phyloP scores from a whole-genome alignment of 371 early-diverging fungal species.

The Neoconidiobolus thromboides region DNA sequence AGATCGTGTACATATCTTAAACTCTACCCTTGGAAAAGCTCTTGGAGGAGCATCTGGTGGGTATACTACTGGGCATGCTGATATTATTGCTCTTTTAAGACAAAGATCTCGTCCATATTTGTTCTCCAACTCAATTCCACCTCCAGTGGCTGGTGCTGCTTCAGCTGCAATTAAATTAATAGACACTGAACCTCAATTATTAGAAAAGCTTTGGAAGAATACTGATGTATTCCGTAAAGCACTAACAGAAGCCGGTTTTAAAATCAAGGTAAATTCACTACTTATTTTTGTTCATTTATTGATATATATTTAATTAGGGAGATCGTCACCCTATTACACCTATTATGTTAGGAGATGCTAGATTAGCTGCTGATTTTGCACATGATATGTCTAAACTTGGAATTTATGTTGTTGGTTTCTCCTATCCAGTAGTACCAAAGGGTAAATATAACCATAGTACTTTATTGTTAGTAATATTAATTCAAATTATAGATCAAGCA shows the following conservation, averaged over 20 bases:
- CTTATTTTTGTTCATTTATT: not conserved
- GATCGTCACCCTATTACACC: slow-evolving; percentile 37
- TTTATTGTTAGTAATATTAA: not conserved
- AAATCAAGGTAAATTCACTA: slow-evolving; percentile 14
- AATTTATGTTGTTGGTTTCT: slow-evolving; percentile 40
- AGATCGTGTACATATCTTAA: slow-evolving; percentile 33
- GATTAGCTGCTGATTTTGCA: slow-evolving; percentile 29
- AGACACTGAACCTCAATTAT: slow-evolving; percentile 18
- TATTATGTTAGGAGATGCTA: slow-evolving; percentile 40
- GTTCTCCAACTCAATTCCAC: slow-evolving; percentile 40
- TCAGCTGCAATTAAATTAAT: slow-evolving; percentile 32
- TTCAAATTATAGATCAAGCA: slow-evolving; percentile 13
- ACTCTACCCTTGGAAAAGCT: slow-evolving; percentile 43
- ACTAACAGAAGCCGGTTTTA: slow-evolving; percentile 30
- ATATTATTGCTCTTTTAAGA: slow-evolving; percentile 27
- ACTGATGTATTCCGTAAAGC: slow-evolving; percentile 24
- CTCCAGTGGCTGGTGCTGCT: slow-evolving; percentile 40
- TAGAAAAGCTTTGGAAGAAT: slow-evolving; percentile 26
- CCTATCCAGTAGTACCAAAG: slow-evolving; percentile 43
- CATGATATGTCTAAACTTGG: slow-evolving; percentile 29
- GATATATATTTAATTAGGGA: slow-evolving; percentile 13
- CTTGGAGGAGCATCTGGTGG: slow-evolving; percentile 43
- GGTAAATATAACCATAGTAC: slow-evolving; percentile 8
- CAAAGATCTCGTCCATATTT: slow-evolving; percentile 36
- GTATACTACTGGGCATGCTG: slow-evolving; percentile 29